Evolutionary conservation across 2,329 filamentous ascomycete genomes (phyloP).

Genomic region (Aspergillus neotritici): DNA sequence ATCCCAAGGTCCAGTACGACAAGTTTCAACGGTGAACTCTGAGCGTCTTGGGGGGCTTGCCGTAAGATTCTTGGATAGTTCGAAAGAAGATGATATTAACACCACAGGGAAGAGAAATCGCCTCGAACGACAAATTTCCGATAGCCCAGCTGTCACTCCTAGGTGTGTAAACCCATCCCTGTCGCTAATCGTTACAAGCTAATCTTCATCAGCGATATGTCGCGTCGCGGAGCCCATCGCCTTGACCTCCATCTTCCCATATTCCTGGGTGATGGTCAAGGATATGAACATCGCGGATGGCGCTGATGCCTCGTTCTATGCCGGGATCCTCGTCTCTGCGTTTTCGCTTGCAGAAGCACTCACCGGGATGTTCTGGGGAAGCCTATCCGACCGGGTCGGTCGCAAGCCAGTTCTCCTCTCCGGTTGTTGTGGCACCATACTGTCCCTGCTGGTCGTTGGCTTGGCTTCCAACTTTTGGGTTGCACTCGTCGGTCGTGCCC

Average conservation of each 20-base stretch:
- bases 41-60: conserved; percentile 24
- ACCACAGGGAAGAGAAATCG: conserved; percentile 50
- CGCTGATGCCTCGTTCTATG: conserved; percentile 77
- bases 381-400: conserved; percentile 72
- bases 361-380: conserved; percentile 85
- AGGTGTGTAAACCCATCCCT: conserved; percentile 50
- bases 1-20: not conserved
- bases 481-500: conserved; percentile 66
- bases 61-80: conserved; percentile 50
- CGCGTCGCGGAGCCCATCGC: conserved; percentile 89
- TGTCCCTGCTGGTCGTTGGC: conserved; percentile 77
- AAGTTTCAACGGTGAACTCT: conserved; percentile 5
- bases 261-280: conserved; percentile 79
- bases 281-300: conserved; percentile 66
- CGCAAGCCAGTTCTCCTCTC: conserved; percentile 79
- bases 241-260: conserved; percentile 87
- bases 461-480: conserved; percentile 79
- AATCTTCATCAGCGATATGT: conserved; percentile 64
- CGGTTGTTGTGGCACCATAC: conserved; percentile 74
- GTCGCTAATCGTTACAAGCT: not conserved
- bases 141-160: conserved; percentile 76
- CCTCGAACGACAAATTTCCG: conserved; percentile 70
- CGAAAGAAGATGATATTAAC: conserved; percentile 56
- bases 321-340: conserved; percentile 79
- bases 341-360: conserved; percentile 76